phyloP scores from a whole-genome alignment of 257 asterid genomes.

The Capsicum chinense region DNA sequence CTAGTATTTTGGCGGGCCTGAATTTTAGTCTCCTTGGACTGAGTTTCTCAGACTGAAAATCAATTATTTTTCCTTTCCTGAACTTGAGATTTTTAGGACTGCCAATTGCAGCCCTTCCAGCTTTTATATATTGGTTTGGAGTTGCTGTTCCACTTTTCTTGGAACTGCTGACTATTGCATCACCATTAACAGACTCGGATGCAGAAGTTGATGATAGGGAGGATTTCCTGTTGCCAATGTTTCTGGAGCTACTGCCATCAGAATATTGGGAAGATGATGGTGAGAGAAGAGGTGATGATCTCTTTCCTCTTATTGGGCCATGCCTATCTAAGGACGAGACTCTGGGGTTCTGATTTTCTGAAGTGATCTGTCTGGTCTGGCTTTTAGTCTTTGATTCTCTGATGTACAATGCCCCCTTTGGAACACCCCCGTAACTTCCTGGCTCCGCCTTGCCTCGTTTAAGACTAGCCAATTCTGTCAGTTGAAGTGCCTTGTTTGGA shows the following conservation, averaged over 20 bases:
- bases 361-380: conserved; percentile 16
- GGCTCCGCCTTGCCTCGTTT: conserved; percentile 17
- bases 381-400: conserved; percentile 17
- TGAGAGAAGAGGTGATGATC: not conserved
- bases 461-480: not conserved
- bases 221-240: conserved; percentile 13
- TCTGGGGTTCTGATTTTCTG: not conserved
- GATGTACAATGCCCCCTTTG: conserved; percentile 15
- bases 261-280: conserved; percentile 1
- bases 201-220: conserved; percentile 27
- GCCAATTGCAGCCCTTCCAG: not conserved
- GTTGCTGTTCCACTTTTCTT: conserved; percentile 14
- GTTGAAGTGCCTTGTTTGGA: conserved; percentile 46
- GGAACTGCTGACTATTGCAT: conserved; percentile 6
- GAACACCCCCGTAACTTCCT: conserved; percentile 7
- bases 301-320: conserved; percentile 22
- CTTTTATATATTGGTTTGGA: conserved; percentile 18
- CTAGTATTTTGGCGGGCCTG: conserved; percentile 26
- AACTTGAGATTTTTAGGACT: conserved; percentile 28
- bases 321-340: conserved; percentile 15
- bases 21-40: conserved; percentile 17
- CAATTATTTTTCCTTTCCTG: conserved; percentile 24
- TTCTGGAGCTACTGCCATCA: conserved; percentile 25
- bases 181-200: not conserved
- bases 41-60: conserved; percentile 21